Evolutionary conservation across 805 yeast species (phyloP).

Genomic region (Ogataea allantospora): DNA sequence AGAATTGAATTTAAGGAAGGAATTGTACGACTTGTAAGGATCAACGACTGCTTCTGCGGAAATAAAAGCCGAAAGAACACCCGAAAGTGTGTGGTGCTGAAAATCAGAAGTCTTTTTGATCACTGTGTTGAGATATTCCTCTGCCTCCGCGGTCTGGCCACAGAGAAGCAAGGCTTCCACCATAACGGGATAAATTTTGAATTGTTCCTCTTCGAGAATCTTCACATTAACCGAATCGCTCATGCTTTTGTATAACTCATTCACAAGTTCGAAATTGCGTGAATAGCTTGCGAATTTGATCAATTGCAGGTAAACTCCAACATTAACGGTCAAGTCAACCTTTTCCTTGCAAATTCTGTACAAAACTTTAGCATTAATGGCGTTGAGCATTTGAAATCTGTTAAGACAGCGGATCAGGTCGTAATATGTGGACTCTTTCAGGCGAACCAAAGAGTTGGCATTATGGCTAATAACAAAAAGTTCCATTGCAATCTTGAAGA

Average conservation of each 20-base stretch:
- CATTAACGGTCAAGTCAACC: constrained; percentile 10
- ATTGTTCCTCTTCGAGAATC: constrained; percentile 34
- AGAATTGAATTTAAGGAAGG: constrained; percentile 29
- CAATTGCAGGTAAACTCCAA: constrained; percentile 38
- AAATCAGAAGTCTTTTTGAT: constrained; percentile 27
- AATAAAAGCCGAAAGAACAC: constrained; percentile 29
- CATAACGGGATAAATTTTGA: constrained; percentile 48
- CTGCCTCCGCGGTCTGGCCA: constrained; percentile 49
- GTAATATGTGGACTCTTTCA: constrained; percentile 21
- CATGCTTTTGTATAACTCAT: constrained; percentile 36
- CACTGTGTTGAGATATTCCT: constrained; percentile 55
- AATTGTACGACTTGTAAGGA: constrained; percentile 27
- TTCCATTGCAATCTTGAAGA: constrained; percentile 50
- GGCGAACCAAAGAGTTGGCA: constrained; percentile 16
- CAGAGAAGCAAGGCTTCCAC: constrained; percentile 53
- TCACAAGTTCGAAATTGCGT: constrained; percentile 39
- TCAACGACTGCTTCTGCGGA: constrained; percentile 27
- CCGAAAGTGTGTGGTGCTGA: constrained; percentile 16
- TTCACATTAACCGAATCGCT: constrained; percentile 11
- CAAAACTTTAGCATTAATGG: constrained; percentile 18
- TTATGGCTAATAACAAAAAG: constrained; percentile 36
- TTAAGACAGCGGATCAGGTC: constrained; percentile 28
- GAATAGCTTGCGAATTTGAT: constrained; percentile 39
- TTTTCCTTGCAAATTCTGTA: constrained; percentile 17
- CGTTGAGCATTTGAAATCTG: constrained; percentile 22